phyloP scores from a whole-genome alignment of 768 basidiomycete species.

The Boletales sp. region DNA sequence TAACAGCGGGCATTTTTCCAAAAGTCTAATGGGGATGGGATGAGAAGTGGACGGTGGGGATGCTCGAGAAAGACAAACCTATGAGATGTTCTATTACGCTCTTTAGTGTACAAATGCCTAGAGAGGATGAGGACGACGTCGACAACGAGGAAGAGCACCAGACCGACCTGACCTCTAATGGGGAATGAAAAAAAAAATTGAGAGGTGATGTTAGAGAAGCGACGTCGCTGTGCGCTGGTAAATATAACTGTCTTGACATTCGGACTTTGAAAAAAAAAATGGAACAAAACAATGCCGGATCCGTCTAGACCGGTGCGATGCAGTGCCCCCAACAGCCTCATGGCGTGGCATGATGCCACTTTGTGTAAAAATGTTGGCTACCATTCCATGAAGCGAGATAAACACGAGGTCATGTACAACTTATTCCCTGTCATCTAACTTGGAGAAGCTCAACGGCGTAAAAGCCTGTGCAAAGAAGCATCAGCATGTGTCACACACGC shows the following conservation, averaged over 20 bases:
- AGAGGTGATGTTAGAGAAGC: conserved; percentile 30
- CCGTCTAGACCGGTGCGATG: not conserved
- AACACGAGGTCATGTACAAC: conserved; percentile 11
- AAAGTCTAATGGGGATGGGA: conserved; percentile 35
- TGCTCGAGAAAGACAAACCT: conserved; percentile 35
- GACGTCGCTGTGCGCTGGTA: not conserved
- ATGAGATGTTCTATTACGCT: conserved; percentile 50
- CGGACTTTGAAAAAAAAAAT: conserved; percentile 33
- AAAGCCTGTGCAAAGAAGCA: conserved; percentile 38
- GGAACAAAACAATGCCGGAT: not conserved
- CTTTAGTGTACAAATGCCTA: conserved; percentile 43
- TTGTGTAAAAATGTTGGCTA: conserved; percentile 15
- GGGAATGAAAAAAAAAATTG: conserved; percentile 26
- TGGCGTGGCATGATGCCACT: conserved; percentile 8
- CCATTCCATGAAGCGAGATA: conserved; percentile 13
- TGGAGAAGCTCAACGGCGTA: conserved; percentile 46
- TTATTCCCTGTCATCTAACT: conserved; percentile 36
- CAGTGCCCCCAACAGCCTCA: not conserved
- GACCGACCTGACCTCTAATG: conserved; percentile 31
- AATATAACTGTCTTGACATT: conserved; percentile 14
- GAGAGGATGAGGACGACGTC: conserved; percentile 1
- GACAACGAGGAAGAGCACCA: not conserved
- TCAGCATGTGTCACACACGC: conserved; percentile 27
- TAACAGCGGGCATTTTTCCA: conserved; percentile 80
- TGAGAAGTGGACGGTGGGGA: not conserved